A percentile compares a stretch with the other conserved stretches of the same genome.
phyloP scores from a whole-genome alignment of 768 basidiomycete species.

The Filobasidium floriforme region DNA sequence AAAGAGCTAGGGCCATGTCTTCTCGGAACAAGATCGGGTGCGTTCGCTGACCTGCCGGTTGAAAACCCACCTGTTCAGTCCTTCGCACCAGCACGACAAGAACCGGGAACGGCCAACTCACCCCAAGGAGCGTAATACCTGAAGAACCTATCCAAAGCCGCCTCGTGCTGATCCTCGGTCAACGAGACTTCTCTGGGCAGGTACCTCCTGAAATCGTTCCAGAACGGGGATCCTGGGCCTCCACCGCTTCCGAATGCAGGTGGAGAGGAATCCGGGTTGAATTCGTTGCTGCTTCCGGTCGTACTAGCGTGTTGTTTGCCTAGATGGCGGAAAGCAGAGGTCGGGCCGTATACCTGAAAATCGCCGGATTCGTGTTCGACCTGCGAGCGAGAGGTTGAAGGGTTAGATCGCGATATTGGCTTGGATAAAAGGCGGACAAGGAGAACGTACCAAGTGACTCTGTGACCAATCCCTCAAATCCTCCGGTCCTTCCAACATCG shows the following conservation, averaged over 20 bases:
- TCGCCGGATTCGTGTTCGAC: conserved; percentile 28
- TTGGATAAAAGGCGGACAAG: background rate
- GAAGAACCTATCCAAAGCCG: conserved; percentile 34
- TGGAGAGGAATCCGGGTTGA: conserved; percentile 4
- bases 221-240: background rate
- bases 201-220: conserved; percentile 24
- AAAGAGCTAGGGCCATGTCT: background rate
- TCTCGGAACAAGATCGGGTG: conserved; percentile 17
- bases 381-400: background rate
- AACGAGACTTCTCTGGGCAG: conserved; percentile 29
- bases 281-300: background rate
- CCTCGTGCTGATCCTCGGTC: conserved; percentile 30
- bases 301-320: conserved; percentile 23
- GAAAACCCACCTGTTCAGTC: background rate
- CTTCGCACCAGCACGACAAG: conserved; percentile 16
- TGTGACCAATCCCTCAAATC: conserved; percentile 21
- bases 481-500: background rate
- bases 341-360: conserved; percentile 40
- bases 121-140: conserved; percentile 37
- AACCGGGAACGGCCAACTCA: conserved; percentile 13
- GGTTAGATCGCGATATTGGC: background rate
- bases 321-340: conserved; percentile 36
- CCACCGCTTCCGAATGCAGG: conserved; percentile 5
- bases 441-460: conserved; percentile 7
- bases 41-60: conserved; percentile 26